Evolutionary conservation across 2,329 filamentous ascomycete species (phyloP), one percentile per base, ranked within the genome.

Genomic region (Hymenoscyphus albidus): DNA sequence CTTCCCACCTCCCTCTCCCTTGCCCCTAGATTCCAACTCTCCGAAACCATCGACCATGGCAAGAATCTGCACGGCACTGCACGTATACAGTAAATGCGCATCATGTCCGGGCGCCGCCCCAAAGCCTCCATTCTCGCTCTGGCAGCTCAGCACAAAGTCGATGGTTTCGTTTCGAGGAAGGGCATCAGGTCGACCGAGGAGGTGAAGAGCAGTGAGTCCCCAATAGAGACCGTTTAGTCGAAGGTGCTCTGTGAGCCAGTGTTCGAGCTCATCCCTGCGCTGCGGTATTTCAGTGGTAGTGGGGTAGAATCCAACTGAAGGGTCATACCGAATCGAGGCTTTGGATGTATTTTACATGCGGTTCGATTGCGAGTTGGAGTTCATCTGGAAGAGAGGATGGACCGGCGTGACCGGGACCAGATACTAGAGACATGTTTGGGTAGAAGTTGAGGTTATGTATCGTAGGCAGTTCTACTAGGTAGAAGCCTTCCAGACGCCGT

Each of bases 171-270:
- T 83, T 62, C 91, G 87, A 12, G 94, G 90, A 10, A 99, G 85
- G 2, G 90, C 92, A 67, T 96, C 87, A 1, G 93, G 92, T 63
- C 85, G 88, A 59, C 88, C 86, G 65, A 99, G 86, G 35, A 98
- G 83, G 80, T 97, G 90, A 51, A 98, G 84, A 6, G 94, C 90
- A 6, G 89, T 95, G 64, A 99, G 80, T 14, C 95, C 95, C 95
- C 95, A 99, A 78, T 99, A 99, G 58, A 99, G 85, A 56, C 95
- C 95, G 76, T 95, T 97, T 64, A 99, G 85, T 67, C 95, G 92
- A 70, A 99, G 83, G 77, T 99, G 95, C 78, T 99, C 94, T 14
- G 95, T 99, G 75, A 98, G 83, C 90, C 94, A 97, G 81, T 98
- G 99, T 77, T 97, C 93, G 72, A 97, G 88, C 78, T 97, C 92